A percentile compares a stretch with the other conserved stretches of the same genome.
phyloP scores from a whole-genome alignment of 2,329 filamentous ascomycete genomes.

The Mycosphaerelloides madeirae region DNA sequence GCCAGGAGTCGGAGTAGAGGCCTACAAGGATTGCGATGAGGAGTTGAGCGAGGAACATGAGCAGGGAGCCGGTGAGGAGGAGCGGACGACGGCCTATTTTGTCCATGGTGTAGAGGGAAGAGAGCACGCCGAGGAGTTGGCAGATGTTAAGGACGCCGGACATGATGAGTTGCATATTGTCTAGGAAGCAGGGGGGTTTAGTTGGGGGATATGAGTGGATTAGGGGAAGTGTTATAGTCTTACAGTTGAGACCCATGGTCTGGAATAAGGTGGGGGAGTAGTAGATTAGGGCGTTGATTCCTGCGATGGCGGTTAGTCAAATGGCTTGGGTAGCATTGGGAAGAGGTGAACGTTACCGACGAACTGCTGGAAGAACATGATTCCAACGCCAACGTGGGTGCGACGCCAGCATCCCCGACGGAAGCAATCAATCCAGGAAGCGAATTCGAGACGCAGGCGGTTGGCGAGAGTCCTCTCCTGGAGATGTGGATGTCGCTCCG shows the following conservation, averaged over 20 bases:
- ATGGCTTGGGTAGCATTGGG: conserved; percentile 21
- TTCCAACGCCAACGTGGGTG: conserved; percentile 47
- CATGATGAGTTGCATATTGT: conserved; percentile 38
- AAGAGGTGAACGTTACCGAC: conserved; percentile 23
- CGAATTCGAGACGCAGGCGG: conserved; percentile 42
- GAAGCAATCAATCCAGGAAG: conserved; percentile 47
- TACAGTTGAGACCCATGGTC: conserved; percentile 35
- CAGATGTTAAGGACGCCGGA: conserved; percentile 41
- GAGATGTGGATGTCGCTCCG: conserved; percentile 35
- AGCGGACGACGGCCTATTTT: conserved; percentile 38
- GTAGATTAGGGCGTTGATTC: conserved; percentile 46
- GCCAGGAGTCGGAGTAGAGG: conserved; percentile 43
- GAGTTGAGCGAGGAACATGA: conserved; percentile 47
- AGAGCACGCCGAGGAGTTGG: conserved; percentile 39
- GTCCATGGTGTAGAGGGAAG: conserved; percentile 43
- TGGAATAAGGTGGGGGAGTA: conserved; percentile 45
- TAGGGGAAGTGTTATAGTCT: too few species aligned
- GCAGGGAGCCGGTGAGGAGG: conserved; percentile 39
- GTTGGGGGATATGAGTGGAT: too few species aligned
- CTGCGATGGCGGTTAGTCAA: conserved; percentile 21
- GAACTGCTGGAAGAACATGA: conserved; percentile 56
- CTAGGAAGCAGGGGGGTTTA: too few species aligned
- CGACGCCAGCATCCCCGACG: conserved; percentile 42
- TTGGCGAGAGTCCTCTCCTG: conserved; percentile 20
- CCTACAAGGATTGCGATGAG: conserved; percentile 53